Evolutionary conservation across 495 filamentous ascomycete species (phyloP).

Genomic region (Hypomontagnella submonticulosa): DNA sequence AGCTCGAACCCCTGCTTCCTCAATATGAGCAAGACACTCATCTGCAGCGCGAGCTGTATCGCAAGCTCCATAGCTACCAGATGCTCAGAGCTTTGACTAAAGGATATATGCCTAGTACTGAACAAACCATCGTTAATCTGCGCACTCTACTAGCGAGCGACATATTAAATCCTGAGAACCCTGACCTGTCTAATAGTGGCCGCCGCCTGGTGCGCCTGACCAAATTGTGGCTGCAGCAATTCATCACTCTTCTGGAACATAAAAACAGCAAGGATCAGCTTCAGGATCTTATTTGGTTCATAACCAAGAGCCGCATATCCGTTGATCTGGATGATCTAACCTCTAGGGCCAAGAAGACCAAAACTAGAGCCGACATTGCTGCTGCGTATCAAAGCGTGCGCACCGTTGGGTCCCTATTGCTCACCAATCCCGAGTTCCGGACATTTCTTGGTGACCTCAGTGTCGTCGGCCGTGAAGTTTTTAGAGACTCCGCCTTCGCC

Average conservation of each 20-base stretch:
- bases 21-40: constrained; percentile 85
- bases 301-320: constrained; percentile 74
- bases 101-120: constrained; percentile 92
- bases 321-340: constrained; percentile 75
- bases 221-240: constrained; percentile 75
- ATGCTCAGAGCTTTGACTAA: constrained; percentile 85
- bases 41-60: constrained; percentile 78
- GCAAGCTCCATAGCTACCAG: constrained; percentile 92
- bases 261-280: constrained; percentile 90
- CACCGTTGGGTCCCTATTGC: constrained; percentile 82
- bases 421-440: constrained; percentile 92
- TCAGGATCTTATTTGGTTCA: constrained; percentile 91
- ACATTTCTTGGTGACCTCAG: constrained; percentile 86
- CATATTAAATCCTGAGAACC: constrained; percentile 78
- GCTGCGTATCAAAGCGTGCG: constrained; percentile 86
- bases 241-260: constrained; percentile 79
- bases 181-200: constrained; percentile 80
- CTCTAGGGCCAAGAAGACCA: constrained; percentile 69
- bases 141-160: constrained; percentile 82
- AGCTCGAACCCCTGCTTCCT: constrained; percentile 82
- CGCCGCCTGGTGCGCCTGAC: constrained; percentile 76
- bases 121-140: constrained; percentile 84
- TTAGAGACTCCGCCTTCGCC: constrained; percentile 84
- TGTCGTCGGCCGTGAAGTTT: constrained; percentile 82
- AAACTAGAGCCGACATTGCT: constrained; percentile 77